Percentiles rank a stretch among this genome's conserved stretches.
These are phyloP conservation scores for Skeletonema costatum DNA, from an alignment of 108 stramenopile species.

Conservation along the genomic window DNA sequence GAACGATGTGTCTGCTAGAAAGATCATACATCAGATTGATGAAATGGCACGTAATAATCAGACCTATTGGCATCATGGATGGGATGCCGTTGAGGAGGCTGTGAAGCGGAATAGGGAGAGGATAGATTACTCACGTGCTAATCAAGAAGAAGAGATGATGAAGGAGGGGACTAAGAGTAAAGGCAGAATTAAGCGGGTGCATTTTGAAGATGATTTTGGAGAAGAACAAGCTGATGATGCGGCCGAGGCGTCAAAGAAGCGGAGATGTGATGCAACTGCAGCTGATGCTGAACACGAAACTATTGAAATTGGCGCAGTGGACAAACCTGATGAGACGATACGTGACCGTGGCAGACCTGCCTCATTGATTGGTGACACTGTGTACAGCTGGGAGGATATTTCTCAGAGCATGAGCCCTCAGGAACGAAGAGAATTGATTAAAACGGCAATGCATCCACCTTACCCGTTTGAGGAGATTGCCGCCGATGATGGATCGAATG, in stretches of 20 bases:
- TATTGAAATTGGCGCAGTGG: not conserved
- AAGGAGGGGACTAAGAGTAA: not conserved
- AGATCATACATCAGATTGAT: conserved; percentile 33
- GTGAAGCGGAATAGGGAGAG: conserved; percentile 26
- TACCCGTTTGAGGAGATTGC: conserved; percentile 15
- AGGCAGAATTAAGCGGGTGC: not conserved
- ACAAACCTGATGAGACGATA: not conserved
- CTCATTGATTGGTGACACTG: conserved; percentile 15
- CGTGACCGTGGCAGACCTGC: conserved; percentile 16
- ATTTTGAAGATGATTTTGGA: not conserved
- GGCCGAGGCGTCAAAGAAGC: not conserved
- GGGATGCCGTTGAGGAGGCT: conserved; percentile 44
- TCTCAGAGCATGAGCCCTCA: conserved; percentile 12
- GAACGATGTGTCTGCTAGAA: conserved; percentile 21
- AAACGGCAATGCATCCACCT: conserved; percentile 26
- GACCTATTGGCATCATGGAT: conserved; percentile 28
- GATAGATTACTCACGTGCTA: conserved; percentile 1
- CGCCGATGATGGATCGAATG: not conserved
- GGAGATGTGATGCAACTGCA: conserved; percentile 6
- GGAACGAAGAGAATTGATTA: conserved; percentile 26
- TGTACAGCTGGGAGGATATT: conserved; percentile 21
- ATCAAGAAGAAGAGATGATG: not conserved
- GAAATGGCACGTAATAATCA: conserved; percentile 3
- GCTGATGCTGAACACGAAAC: not conserved
- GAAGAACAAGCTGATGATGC: not conserved